Evolutionary conservation across 345 rosid genomes (phyloP).

Genomic region (Kernera saxatilis): DNA sequence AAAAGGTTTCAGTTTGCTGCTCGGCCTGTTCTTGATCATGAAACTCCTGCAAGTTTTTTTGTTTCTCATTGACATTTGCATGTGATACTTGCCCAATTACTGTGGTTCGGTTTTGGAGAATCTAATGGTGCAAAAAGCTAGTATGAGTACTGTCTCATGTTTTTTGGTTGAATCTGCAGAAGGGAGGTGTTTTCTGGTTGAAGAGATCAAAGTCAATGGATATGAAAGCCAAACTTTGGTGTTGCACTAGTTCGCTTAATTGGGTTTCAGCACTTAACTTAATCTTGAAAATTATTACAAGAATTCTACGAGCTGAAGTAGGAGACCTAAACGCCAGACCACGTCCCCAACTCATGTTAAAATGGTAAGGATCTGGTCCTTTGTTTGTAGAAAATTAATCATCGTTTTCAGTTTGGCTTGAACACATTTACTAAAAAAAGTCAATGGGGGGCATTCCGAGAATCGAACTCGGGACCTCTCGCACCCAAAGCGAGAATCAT

Average conservation of each 20-base stretch:
- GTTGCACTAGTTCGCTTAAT: neutral
- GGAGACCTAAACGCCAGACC: too few species aligned
- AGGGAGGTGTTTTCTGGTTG: neutral
- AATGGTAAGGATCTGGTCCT: too few species aligned
- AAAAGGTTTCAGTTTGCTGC: neutral
- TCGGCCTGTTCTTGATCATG: neutral
- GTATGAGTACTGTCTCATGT: neutral
- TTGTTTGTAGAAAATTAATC: too few species aligned
- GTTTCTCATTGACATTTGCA: neutral
- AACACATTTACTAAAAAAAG: too few species aligned
- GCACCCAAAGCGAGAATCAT: conserved; percentile 41
- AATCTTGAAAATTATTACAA: neutral
- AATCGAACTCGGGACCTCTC: conserved; percentile 72
- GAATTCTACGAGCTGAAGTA: neutral
- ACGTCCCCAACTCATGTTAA: too few species aligned
- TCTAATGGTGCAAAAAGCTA: neutral
- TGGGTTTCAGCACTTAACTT: neutral
- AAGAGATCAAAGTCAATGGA: neutral
- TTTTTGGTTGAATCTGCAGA: neutral
- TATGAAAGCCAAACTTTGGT: neutral
- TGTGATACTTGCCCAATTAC: neutral
- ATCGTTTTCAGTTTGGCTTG: too few species aligned
- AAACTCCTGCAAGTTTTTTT: neutral
- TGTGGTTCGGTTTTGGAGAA: neutral
- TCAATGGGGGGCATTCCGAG: too few species aligned